Base-by-base conservation (phyloP, 148 eudicot species). In the Drosera capensis region DNA sequence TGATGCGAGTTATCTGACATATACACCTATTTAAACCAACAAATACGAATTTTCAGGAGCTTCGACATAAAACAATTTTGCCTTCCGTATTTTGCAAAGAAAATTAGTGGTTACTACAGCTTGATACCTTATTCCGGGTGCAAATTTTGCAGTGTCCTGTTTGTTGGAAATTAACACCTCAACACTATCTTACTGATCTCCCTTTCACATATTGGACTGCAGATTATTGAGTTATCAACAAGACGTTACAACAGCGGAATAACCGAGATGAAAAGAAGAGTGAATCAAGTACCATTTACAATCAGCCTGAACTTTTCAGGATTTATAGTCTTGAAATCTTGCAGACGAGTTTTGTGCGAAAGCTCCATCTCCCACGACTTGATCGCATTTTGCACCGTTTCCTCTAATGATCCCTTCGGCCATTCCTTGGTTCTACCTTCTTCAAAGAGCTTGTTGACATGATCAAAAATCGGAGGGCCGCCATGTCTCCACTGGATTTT, bases 321-420 rank as follows among this genome's bases (percentile, higher is more conserved):
- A 67, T 86, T 80, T 5, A 80, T 16, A 16, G 86, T 20, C 64
- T 74, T 86, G 44, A 44, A 63, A 49, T 86, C 95, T 16, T 64
- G 37, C 13, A 60, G 70, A 28, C 60, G 24, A 1, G 65, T 51
- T 57, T 86, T 86, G 52, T 86, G 68, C 45, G 81, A 66, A 14
- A 75, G 45, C 52, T 86, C 95, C 92, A 86, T 86, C 47, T 86
- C 95, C 68, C 70, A 73, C 44, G 92, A 68, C 72, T 86, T 86
- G 25, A 81, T 78, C 17, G 81, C 67, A 30, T 64, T 64, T 43
- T 86, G 95, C 59, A 80, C 95, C 43, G 68, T 68, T 43, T 85
- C 82, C 62, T 85, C 95, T 3, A 85, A 38, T 37, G 95, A 77
- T 43, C 90, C 90, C 2, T 63, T 39, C n/a, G 71, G 55, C 93